Evolutionary conservation across 257 asterid genomes (phyloP).

Genomic region (Mentha longifolia): DNA sequence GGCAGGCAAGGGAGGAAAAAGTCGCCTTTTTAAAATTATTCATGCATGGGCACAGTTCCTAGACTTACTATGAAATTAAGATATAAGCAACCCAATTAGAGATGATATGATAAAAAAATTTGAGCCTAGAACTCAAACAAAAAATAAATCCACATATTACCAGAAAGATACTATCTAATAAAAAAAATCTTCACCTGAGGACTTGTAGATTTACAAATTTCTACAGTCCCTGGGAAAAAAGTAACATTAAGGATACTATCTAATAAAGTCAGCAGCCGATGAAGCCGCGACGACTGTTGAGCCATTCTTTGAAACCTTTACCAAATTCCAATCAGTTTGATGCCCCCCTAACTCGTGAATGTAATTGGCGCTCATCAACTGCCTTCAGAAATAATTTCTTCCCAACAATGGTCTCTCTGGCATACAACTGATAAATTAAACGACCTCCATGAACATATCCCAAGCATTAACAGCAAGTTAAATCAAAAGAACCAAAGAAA

Average conservation of each 20-base stretch:
- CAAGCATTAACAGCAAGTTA: conserved; percentile 31
- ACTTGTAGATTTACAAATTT: conserved; percentile 4
- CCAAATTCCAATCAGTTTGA: conserved; percentile 44
- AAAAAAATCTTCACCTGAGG: not conserved
- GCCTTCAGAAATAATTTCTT: conserved; percentile 21
- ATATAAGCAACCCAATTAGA: not conserved
- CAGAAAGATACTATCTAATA: not conserved
- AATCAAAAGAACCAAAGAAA: conserved; percentile 13
- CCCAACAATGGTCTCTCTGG: conserved; percentile 39
- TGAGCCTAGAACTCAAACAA: conserved; percentile 3
- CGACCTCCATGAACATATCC: conserved; percentile 36
- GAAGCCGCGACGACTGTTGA: conserved; percentile 96
- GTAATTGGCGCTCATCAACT: conserved; percentile 34
- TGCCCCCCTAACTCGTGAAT: conserved; percentile 40
- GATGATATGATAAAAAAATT: not conserved
- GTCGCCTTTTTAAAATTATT: not conserved
- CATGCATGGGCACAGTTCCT: conserved; percentile 1
- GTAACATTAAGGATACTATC: conserved; percentile 85
- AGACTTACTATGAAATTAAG: not conserved
- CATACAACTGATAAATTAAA: conserved; percentile 42
- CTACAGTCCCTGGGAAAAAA: conserved; percentile 8
- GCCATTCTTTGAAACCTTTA: conserved; percentile 59
- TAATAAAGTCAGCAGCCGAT: conserved; percentile 90
- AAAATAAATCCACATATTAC: conserved; percentile 3
- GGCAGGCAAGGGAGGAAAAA: not conserved